These are phyloP conservation scores for Claviceps quebecensis DNA, from an alignment of 2,329 filamentous ascomycete species.

Conservation along the genomic window DNA sequence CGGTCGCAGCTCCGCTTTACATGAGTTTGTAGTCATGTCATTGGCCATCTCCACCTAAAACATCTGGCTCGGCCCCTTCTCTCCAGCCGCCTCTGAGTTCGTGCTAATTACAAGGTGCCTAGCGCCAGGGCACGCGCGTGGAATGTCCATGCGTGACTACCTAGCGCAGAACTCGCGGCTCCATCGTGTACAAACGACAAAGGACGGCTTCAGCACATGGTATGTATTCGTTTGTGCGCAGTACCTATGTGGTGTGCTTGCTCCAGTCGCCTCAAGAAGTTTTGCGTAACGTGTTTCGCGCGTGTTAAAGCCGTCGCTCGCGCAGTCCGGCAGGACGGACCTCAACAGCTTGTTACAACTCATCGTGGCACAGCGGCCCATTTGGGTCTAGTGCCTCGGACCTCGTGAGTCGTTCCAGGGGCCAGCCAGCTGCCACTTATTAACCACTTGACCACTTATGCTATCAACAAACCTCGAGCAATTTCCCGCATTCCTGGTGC, in stretches of 20 bases:
- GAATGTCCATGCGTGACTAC: neutral
- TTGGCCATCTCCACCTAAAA: neutral
- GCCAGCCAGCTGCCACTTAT: constrained; percentile 7
- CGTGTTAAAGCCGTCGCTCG: no score
- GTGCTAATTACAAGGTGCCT: neutral
- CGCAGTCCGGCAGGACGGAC: no score
- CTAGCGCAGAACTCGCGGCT: neutral
- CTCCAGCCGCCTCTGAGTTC: neutral
- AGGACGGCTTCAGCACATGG: neutral
- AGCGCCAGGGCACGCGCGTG: neutral
- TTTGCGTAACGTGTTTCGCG: no score
- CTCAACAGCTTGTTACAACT: no score
- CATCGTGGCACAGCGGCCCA: neutral
- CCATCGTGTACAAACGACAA: constrained; percentile 2
- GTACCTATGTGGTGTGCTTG: no score
- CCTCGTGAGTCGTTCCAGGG: constrained; percentile 3
- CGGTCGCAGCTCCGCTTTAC: neutral
- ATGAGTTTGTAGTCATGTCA: neutral
- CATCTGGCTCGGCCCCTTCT: neutral
- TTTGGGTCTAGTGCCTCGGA: constrained; percentile 9
- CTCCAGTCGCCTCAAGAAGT: no score
- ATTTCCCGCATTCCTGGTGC: constrained; percentile 22
- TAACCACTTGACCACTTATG: no score
- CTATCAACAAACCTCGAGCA: constrained; percentile 19
- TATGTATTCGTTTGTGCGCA: neutral